These are phyloP conservation scores for Physcomitrium patens DNA, from an alignment of 225 moss, liverwort and hornwort genomes.

Conservation along the genomic window DNA sequence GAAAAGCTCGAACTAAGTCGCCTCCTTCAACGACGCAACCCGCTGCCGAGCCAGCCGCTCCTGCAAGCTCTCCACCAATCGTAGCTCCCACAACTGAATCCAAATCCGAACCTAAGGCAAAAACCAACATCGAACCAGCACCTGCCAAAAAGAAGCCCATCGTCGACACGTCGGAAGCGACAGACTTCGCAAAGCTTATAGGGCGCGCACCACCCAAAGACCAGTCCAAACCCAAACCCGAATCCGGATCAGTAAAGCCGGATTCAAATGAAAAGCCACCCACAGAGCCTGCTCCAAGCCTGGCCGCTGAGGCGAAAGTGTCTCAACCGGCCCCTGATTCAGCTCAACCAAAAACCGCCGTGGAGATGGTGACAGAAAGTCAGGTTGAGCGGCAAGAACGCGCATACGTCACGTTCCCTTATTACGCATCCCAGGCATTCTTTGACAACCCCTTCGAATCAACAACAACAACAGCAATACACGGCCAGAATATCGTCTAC, in stretches of 20 bases:
- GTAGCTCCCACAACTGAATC: not conserved
- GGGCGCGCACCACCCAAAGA: not conserved
- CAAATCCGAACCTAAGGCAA: conserved; percentile 18
- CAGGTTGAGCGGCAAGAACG: conserved; percentile 36
- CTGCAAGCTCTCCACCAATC: not conserved
- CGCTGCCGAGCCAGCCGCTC: not conserved
- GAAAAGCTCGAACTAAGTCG: conserved; percentile 37
- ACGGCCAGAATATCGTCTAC: conserved; percentile 17
- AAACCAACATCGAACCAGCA: conserved; percentile 20
- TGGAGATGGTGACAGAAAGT: conserved; percentile 26
- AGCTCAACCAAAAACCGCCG: not conserved
- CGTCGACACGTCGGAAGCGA: not conserved
- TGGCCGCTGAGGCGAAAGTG: not conserved
- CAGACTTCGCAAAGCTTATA: not conserved
- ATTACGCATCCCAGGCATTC: conserved; percentile 41
- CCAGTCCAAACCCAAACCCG: not conserved
- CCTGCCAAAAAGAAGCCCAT: conserved; percentile 1
- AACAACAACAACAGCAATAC: conserved; percentile 22
- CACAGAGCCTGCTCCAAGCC: conserved; percentile 3
- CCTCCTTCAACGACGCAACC: not conserved
- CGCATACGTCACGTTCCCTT: conserved; percentile 56
- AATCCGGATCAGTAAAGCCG: conserved; percentile 9
- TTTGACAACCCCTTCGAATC: conserved; percentile 52
- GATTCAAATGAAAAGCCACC: not conserved
- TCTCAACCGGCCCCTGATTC: conserved; percentile 7